Evolutionary conservation across 768 basidiomycete species (phyloP), one percentile per base, ranked within the genome.

Genomic region (Hypholoma fasciculare): DNA sequence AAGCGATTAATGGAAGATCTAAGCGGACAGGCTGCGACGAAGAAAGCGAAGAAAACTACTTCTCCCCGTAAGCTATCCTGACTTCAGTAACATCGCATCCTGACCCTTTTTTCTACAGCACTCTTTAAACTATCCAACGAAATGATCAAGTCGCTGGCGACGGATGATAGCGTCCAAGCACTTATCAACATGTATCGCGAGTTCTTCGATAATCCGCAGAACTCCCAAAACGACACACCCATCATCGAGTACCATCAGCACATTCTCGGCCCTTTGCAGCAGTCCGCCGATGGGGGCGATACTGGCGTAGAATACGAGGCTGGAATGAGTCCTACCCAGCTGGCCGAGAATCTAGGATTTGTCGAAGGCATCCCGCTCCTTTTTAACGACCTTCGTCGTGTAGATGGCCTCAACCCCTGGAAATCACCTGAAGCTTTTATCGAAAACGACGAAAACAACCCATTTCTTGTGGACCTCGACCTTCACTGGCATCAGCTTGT

Each of bases 401-500:
- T 11, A 1, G 58, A 53, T 0, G 69, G 70, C 0, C 4, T 65
- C 7, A 66, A 60, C 13, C 49, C 65, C 0, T 72, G 69, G 69
- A 56, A 64, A 1, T 26, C 62, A 4, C 17, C 50, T 4, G 30
- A 61, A 4, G 49, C 52, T 3, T 30, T 19, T 2, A 43, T 26
- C 6, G 11, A 54, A 6, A 17, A 16, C 7, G 20, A 53, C 1
- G 16, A 42, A 2, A 23, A 47, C 27, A 13, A 26, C 0, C 55
- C 57, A 1, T 16, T 16, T 26, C 14, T 52, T 17, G 12, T 37
- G 19, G 20, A 47, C 39, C 38, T 67, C 0, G 13, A 23, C 7
- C 59, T 65, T 9, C 67, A 66, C 16, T 71, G 69, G 67, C 69
- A 72, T 36, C 69, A 70, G 52, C 30, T 66, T 0, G 65, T 63